Conservation (phyloP, 148 eudicot species). For the Polygonum aviculare region DNA sequence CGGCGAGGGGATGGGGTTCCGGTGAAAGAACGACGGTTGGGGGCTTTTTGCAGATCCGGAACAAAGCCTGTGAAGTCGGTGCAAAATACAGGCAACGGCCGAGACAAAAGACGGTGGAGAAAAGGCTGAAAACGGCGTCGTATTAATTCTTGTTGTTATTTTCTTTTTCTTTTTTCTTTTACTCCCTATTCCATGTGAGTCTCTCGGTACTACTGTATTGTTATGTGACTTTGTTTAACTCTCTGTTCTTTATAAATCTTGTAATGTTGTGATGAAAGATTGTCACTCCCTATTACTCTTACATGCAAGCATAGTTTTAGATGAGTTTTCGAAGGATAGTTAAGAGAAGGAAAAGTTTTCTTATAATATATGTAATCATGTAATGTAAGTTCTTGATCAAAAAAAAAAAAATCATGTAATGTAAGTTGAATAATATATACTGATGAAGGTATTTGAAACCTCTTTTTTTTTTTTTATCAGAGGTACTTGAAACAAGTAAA, state of each 20-base stretch:
- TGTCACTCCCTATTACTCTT: too few species aligned
- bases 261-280: too few species aligned
- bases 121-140: slow-evolving; percentile 7
- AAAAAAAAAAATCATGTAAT: too few species aligned
- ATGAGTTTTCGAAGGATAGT: background rate
- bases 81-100: slow-evolving; percentile 1
- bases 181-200: background rate
- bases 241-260: too few species aligned
- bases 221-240: background rate
- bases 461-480: too few species aligned
- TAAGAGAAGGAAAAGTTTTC: too few species aligned
- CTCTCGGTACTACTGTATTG: background rate
- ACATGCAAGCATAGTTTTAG: background rate
- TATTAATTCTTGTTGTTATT: background rate
- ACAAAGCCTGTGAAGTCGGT: background rate
- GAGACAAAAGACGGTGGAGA: background rate
- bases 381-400: too few species aligned
- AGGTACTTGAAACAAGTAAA: background rate
- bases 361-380: too few species aligned
- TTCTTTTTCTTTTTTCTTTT: too few species aligned
- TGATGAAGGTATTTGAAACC: too few species aligned
- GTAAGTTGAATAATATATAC: too few species aligned
- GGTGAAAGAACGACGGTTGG: slow-evolving; percentile 1
- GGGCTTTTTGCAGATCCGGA: slow-evolving; percentile 1
- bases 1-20: background rate